Evolutionary conservation across 2,329 filamentous ascomycete genomes (phyloP), one percentile per base, ranked within the genome.

Genomic region (Cyphellophora europaea): DNA sequence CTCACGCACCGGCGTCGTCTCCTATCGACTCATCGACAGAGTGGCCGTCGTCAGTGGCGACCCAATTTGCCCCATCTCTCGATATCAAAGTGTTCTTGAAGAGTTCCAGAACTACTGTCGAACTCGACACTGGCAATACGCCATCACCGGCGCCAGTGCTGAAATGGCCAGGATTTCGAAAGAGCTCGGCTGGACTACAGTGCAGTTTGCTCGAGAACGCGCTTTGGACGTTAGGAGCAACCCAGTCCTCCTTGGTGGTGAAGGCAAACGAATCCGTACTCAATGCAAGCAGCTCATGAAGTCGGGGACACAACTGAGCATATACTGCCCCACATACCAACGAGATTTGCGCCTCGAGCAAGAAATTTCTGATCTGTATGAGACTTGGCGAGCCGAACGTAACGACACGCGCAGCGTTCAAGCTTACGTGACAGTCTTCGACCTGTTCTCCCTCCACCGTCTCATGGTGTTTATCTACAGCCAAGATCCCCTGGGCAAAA

Each of bases 391-490:
- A 13, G 40, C 49, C 2, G 44, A 51, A 12, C 53, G 60, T 14
- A 62, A 61, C 37, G 25, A 44, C 3, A 43, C 48, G 3, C 27
- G 41, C 5, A 48, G 46, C 1, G 49, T 53, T 4, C 57, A 63
- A 37, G 57, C 59, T 3, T 62, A 57, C 35, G 58, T 62, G 40
- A 63, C 60, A 1, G 52, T 60, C 2, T 64, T 62, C 35, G 53
- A 63, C 29, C 58, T 53, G 1, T 62, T 63, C 36, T 50, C 56
- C 5, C 43, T 61, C 4, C 55, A 59, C 0, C 38, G 45, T 5
- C 47, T 63, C 1, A 63, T 63, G 59, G 58, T 52, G 3, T 64
- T 59, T 44, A 50, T 64, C 12, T 63, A 63, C 35, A 54, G 56
- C 1, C 51, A 49, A 15, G 49, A 47, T 6, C 39, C 49, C 2